Percentiles rank a stretch among this genome's conserved stretches.
phyloP scores from a whole-genome alignment of 768 basidiomycete genomes.

The Dendrothele bispora region DNA sequence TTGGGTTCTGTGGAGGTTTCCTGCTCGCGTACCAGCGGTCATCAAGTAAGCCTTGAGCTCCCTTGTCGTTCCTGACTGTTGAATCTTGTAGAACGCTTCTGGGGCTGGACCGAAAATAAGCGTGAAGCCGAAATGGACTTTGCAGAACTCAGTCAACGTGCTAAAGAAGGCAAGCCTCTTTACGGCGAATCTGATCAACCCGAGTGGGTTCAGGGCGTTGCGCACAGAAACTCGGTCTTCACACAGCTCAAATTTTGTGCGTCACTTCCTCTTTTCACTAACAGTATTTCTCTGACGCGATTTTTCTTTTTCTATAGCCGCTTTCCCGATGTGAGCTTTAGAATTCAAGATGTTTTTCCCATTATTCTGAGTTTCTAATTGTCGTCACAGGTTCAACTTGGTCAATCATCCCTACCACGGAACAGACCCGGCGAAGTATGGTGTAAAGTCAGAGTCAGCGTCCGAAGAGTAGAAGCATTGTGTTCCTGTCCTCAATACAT shows the following conservation, averaged over 20 bases:
- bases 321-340: conserved; percentile 70
- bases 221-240: conserved; percentile 86
- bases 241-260: conserved; percentile 92
- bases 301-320: conserved; percentile 37
- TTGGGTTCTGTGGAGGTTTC: conserved; percentile 92
- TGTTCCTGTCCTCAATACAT: too few relatives aligned
- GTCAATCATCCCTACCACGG: conserved; percentile 91
- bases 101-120: conserved; percentile 92
- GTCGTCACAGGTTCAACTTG: conserved; percentile 79
- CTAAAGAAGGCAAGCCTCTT: conserved; percentile 76
- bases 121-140: conserved; percentile 78
- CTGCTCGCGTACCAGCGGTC: conserved; percentile 90
- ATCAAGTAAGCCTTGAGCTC: conserved; percentile 59
- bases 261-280: conserved; percentile 29
- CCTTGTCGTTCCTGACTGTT: background rate
- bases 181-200: conserved; percentile 85
- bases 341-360: background rate
- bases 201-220: conserved; percentile 82
- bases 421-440: conserved; percentile 81
- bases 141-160: conserved; percentile 74
- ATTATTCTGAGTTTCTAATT: conserved; percentile 8
- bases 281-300: background rate
- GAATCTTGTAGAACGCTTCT: conserved; percentile 71
- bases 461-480: conserved; percentile 21
- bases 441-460: conserved; percentile 34